Percentiles rank a stretch among this genome's conserved stretches.
These are phyloP conservation scores for Globisporangium sylvaticum DNA, from an alignment of 352 stramenopile species.

Conservation along the genomic window DNA sequence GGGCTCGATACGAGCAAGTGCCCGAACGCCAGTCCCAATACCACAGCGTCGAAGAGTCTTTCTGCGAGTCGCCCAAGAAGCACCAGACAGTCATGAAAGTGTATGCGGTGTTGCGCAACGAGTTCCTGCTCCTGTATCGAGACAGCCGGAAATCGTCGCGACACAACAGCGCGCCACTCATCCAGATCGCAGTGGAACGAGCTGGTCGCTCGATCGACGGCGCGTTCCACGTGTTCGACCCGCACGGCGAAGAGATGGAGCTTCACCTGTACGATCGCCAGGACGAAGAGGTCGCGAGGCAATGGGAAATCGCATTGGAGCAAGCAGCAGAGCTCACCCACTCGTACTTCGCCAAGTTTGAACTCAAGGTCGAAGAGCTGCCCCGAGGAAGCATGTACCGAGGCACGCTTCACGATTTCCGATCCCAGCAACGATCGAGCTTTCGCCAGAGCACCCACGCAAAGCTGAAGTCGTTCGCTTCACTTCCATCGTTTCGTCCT, in stretches of 20 bases:
- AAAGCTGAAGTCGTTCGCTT: conserved; percentile 31
- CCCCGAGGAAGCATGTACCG: conserved; percentile 62
- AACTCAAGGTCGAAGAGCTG: conserved; percentile 59
- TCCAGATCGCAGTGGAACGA: conserved; percentile 39
- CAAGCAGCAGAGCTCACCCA: conserved; percentile 54
- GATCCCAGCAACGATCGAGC: conserved; percentile 20
- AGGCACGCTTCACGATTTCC: conserved; percentile 50
- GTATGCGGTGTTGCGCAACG: conserved; percentile 36
- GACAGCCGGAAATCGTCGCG: conserved; percentile 18
- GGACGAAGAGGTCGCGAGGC: conserved; percentile 21
- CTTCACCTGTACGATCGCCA: conserved; percentile 42
- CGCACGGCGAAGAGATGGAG: conserved; percentile 34
- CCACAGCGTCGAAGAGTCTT: background rate
- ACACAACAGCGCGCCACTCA: conserved; percentile 22
- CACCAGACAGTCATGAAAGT: conserved; percentile 36
- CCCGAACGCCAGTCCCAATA: background rate
- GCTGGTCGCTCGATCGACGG: conserved; percentile 18
- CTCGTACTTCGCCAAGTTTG: conserved; percentile 57
- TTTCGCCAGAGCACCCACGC: conserved; percentile 23
- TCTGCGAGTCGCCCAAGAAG: background rate
- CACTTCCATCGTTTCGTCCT: conserved; percentile 23
- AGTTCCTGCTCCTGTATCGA: conserved; percentile 43
- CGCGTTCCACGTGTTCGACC: conserved; percentile 33
- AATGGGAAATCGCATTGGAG: conserved; percentile 52
- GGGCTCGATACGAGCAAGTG: conserved; percentile 21